A percentile compares a stretch with the other conserved stretches of the same genome.
Evolutionary conservation across 805 yeast genomes (phyloP).

Genomic region (Kuraishia floccosa): DNA sequence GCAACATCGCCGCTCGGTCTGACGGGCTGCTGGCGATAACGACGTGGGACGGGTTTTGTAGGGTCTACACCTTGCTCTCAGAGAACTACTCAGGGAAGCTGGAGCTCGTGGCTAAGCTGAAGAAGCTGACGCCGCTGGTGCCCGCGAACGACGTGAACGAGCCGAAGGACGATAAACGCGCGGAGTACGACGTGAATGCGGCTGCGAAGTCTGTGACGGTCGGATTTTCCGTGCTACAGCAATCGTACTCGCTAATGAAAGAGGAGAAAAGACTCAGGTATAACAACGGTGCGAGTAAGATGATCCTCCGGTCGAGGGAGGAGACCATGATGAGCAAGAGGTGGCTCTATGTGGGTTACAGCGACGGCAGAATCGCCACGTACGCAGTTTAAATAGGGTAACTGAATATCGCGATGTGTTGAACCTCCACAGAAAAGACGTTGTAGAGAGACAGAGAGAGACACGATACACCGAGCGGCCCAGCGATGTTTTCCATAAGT

Average conservation of each 20-base stretch:
- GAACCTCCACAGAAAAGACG: no score
- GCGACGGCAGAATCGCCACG: slow-evolving; percentile 19
- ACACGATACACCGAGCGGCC: not conserved
- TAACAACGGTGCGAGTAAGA: slow-evolving; percentile 19
- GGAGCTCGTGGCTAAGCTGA: slow-evolving; percentile 9
- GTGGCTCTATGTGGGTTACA: slow-evolving; percentile 19
- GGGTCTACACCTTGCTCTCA: slow-evolving; percentile 17
- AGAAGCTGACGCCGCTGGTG: slow-evolving; percentile 14
- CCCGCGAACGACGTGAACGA: slow-evolving; percentile 3
- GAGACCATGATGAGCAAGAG: slow-evolving; percentile 10
- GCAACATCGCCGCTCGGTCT: slow-evolving; percentile 11
- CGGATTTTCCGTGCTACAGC: slow-evolving; percentile 12
- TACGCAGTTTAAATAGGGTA: no score
- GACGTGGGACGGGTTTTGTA: slow-evolving; percentile 42
- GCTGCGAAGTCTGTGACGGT: slow-evolving; percentile 9
- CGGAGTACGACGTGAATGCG: not conserved
- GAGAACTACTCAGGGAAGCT: slow-evolving; percentile 4
- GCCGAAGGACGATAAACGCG: slow-evolving; percentile 1
- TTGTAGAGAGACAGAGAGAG: no score
- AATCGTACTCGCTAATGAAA: slow-evolving; percentile 6
- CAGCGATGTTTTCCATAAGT: slow-evolving; percentile 3
- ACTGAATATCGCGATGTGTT: no score
- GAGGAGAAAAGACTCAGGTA: slow-evolving; percentile 5
- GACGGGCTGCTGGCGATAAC: slow-evolving; percentile 19
- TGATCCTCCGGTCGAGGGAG: slow-evolving; percentile 16